Percentiles rank a stretch among this genome's conserved stretches.
Conservation (phyloP, 2,329 filamentous ascomycete genomes). For the Fusarium xylarioides region DNA sequence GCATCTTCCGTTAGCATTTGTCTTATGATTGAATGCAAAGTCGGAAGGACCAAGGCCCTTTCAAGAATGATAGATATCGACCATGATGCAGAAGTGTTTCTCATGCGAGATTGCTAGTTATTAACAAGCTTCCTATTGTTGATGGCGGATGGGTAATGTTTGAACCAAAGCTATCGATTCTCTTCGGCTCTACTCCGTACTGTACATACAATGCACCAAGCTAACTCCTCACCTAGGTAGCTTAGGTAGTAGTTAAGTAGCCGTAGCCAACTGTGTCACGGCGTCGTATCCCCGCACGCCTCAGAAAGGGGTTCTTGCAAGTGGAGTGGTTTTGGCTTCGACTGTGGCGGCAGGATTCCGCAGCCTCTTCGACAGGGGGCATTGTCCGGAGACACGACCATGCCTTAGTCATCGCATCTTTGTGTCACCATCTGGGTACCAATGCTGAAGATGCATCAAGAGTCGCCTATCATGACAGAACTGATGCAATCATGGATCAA, state of each 20-base stretch:
- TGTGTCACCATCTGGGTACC: neutral
- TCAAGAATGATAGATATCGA: neutral
- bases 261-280: slow-evolving; percentile 21
- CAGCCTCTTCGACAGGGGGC: slow-evolving; percentile 39
- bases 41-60: neutral
- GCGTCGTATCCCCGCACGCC: slow-evolving; percentile 25
- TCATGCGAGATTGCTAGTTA: slow-evolving; percentile 11
- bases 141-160: slow-evolving; percentile 12
- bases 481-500: neutral
- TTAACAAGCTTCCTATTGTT: slow-evolving; percentile 5
- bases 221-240: neutral
- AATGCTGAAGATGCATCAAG: neutral
- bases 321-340: slow-evolving; percentile 28
- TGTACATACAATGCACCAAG: slow-evolving; percentile 5
- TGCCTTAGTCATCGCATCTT: neutral
- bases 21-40: neutral
- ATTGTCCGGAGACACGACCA: slow-evolving; percentile 1
- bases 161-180: slow-evolving; percentile 35
- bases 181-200: slow-evolving; percentile 11
- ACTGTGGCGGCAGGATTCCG: slow-evolving; percentile 43
- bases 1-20: slow-evolving; percentile 15
- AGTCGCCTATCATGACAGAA: neutral
- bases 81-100: neutral
- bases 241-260: neutral
- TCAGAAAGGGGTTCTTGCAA: slow-evolving; percentile 42